phyloP scores from a whole-genome alignment of 2,329 filamentous ascomycete genomes.

The Aureobasidium pullulans region DNA sequence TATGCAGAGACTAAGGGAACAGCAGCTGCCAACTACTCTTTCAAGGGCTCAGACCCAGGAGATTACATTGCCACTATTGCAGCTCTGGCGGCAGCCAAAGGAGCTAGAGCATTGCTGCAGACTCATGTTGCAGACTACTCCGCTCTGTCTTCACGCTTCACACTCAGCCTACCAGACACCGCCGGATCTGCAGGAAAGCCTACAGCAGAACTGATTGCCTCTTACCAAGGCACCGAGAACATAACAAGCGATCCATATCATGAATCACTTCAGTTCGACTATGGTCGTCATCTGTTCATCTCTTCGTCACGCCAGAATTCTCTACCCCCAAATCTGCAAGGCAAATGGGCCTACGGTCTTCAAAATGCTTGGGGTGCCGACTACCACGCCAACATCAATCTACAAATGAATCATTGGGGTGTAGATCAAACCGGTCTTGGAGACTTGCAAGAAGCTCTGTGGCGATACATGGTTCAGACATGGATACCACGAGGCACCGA shows the following conservation, averaged over 20 bases:
- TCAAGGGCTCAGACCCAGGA: slow-evolving; percentile 41
- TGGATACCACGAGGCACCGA: slow-evolving; percentile 48
- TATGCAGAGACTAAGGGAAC: slow-evolving; percentile 47
- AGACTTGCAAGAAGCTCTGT: slow-evolving; percentile 39
- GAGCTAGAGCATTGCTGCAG: slow-evolving; percentile 26
- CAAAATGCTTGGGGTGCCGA: slow-evolving; percentile 46
- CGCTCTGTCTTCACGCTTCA: slow-evolving; percentile 33
- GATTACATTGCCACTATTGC: slow-evolving; percentile 31
- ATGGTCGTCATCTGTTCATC: slow-evolving; percentile 48
- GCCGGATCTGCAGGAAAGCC: slow-evolving; percentile 34
- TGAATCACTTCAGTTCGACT: slow-evolving; percentile 48
- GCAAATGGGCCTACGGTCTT: slow-evolving; percentile 46
- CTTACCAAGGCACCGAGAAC: slow-evolving; percentile 20
- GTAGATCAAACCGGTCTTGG: slow-evolving; percentile 47
- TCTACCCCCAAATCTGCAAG: slow-evolving; percentile 51
- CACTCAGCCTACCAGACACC: slow-evolving; percentile 40
- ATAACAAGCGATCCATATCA: slow-evolving; percentile 47
- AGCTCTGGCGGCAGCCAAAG: slow-evolving; percentile 28
- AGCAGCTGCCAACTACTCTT: slow-evolving; percentile 37
- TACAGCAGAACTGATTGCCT: slow-evolving; percentile 28
- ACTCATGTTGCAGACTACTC: slow-evolving; percentile 38
- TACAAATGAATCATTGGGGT: slow-evolving; percentile 57
- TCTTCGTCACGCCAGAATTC: slow-evolving; percentile 45
- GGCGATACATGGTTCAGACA: slow-evolving; percentile 47
- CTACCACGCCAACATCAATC: slow-evolving; percentile 53